These are phyloP conservation scores for Vitis hybrid DNA, from an alignment of 177 flowering plant species.

Conservation along the genomic window DNA sequence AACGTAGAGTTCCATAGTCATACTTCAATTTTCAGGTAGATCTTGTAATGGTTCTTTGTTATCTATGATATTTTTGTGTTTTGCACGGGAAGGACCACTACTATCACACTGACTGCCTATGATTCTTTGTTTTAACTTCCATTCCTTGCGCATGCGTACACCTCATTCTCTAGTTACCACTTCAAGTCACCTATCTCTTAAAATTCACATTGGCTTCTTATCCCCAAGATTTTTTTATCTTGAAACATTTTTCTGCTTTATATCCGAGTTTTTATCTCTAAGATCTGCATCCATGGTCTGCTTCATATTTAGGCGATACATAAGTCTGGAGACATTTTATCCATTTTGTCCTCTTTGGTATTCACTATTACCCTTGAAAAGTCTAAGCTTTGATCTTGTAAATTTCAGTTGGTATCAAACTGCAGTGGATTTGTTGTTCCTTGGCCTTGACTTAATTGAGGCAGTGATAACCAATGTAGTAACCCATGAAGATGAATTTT, in stretches of 20 bases:
- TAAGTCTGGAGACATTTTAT: neutral
- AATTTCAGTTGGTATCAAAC: neutral
- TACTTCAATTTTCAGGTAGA: slow-evolving; percentile 15
- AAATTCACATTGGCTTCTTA: neutral
- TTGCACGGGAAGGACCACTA: too few species aligned
- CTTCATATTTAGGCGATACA: neutral
- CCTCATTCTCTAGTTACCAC: too few species aligned
- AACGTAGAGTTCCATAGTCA: slow-evolving; percentile 21
- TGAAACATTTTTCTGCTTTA: neutral
- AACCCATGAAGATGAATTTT: too few species aligned
- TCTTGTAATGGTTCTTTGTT: neutral
- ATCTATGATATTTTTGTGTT: neutral
- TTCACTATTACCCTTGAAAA: neutral
- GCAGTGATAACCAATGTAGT: neutral
- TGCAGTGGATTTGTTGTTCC: neutral
- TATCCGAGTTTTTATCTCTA: neutral
- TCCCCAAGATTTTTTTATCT: neutral
- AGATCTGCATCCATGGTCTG: neutral
- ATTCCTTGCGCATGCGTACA: too few species aligned
- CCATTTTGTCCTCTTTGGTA: neutral
- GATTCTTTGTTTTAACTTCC: too few species aligned
- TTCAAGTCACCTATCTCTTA: neutral
- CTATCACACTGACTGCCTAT: too few species aligned
- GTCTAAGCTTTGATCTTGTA: neutral
- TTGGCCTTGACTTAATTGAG: neutral